Evolutionary conservation across 148 eudicot species (phyloP), one percentile per base, ranked within the genome.

Genomic region (Polygonum aviculare): DNA sequence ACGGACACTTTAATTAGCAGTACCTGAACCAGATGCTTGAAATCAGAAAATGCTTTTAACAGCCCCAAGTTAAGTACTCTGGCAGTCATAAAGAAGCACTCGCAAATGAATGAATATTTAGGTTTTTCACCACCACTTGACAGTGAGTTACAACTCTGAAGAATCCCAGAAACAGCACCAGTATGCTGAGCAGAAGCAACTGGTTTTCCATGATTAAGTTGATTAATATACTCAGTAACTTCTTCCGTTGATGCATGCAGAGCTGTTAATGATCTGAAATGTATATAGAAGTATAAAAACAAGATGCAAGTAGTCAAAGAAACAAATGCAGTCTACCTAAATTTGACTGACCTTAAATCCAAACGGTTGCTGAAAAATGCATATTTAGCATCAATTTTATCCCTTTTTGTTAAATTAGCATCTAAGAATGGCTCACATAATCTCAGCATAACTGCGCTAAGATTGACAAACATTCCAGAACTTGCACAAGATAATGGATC

Each of bases 81-180:
- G 77, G 99, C 91, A 33, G 99, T 95, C 99, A 95, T 95, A 81
- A 92, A 95, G 88, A 95, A 95, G 81, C 99, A 92, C 86, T 95
- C 99, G 72, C 96, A 92, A 22, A 95, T 95, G 76, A 95, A 95
- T 36, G 94, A 74, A 62, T 87, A 95, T 84, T 83, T 92, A 51
- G 82, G 75, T 77, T 80, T 87, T 75, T 74, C 87, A 74, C 75
- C 82, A 78, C 81, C 72, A 62, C 49, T 83, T 73, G 85, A 76
- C 72, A 78, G 38, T 54, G 93, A 81, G 70, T 71, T 88, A 16
- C 63, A 75, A 79, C 63, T 79, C 77, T 85, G 86, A 59, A 79
- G 72, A 69, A 82, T 82, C 80, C 88, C 85, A 26, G 92, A 87
- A 78, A 85, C 81, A 51, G 92, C 88, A 77, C 72, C 85, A 77